Base-by-base conservation (phyloP, 2,329 filamentous ascomycete genomes). In the Fusarium subtropicale region DNA sequence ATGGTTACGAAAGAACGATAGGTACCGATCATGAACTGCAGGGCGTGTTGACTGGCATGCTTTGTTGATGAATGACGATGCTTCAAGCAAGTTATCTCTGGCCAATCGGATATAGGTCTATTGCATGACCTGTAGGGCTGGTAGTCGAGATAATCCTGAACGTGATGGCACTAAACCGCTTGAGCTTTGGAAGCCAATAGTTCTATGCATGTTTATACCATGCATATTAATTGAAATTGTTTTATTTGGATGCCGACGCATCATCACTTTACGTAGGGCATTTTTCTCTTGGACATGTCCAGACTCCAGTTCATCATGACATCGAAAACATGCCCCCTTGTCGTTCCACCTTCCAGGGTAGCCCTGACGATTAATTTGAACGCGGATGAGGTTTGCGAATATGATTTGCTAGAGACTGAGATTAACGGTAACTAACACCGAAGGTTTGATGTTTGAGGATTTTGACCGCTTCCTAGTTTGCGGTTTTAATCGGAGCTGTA, bases 51-150 rank as follows among this genome's bases (percentile, higher is more conserved):
- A 52, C 31, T 41, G 48, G 22, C n/a, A 24, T 22, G 24, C 33
- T 18, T 48, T 41, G 31, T 47, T 54, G 48, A 36, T 28, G 31
- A 50, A 22, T 56, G 50, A 55, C 38, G 52, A 69, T 62, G 38
- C 47, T 51, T 52, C 39, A 50, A 28, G 31, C 22, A 31, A 34
- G 24, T 38, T 52, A 52, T 39, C 48, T 39, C 48, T 50, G 44
- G 34, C 66, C 66, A 69, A 69, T 69, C 66, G 66, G 66, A 60
- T 66, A 18, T 31, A 36, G 24, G 36, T 36, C 10, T 57, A 41
- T 53, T 47, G 24, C 64, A 67, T 66, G 63, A 50, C 56, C 53
- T 63, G 38, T 68, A 68, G 66, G 66, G 66, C 66, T 69, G 66
- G 67, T 38, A 46, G 66, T 41, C 36, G 53, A 63, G 34, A 47